phyloP scores from a whole-genome alignment of 108 stramenopile genomes.

The Cyclostephanos tholiformis region DNA sequence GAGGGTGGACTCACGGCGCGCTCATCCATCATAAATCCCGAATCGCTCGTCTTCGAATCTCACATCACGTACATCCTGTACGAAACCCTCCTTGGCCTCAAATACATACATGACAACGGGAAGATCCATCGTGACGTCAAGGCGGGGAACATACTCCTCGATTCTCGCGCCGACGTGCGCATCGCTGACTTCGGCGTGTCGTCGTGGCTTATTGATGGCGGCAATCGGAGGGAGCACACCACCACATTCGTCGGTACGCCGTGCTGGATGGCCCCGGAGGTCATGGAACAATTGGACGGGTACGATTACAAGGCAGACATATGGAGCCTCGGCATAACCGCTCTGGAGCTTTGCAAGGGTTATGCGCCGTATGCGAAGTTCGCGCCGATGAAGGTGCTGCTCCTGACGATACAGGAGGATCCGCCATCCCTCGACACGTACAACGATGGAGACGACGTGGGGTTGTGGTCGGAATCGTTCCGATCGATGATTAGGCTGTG shows the following conservation, averaged over 20 bases:
- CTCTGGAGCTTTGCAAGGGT: conserved; percentile 97
- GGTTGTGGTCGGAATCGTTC: conserved; percentile 71
- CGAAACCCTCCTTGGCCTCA: conserved; percentile 86
- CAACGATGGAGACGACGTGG: conserved; percentile 69
- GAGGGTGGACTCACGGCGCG: conserved; percentile 45
- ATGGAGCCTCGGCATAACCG: conserved; percentile 98
- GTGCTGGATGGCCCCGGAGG: conserved; percentile 94
- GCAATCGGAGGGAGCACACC: conserved; percentile 73
- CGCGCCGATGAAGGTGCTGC: conserved; percentile 96
- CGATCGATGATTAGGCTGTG: conserved; percentile 65
- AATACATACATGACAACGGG: conserved; percentile 95
- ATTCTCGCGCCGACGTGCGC: conserved; percentile 74
- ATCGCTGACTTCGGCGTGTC: conserved; percentile 98
- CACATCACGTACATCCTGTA: conserved; percentile 90
- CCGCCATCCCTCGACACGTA: conserved; percentile 92
- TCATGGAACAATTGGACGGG: conserved; percentile 97
- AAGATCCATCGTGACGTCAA: conserved; percentile 97
- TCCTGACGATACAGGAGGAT: conserved; percentile 95
- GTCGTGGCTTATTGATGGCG: conserved; percentile 77
- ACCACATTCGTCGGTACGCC: conserved; percentile 95
- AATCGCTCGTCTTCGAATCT: conserved; percentile 55
- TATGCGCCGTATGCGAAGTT: conserved; percentile 96
- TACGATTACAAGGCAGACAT: conserved; percentile 98
- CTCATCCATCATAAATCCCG: conserved; percentile 28
- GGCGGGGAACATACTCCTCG: conserved; percentile 87